Conservation (phyloP, 169 alveolate genomes). For the Cardiosporidium cionae region DNA sequence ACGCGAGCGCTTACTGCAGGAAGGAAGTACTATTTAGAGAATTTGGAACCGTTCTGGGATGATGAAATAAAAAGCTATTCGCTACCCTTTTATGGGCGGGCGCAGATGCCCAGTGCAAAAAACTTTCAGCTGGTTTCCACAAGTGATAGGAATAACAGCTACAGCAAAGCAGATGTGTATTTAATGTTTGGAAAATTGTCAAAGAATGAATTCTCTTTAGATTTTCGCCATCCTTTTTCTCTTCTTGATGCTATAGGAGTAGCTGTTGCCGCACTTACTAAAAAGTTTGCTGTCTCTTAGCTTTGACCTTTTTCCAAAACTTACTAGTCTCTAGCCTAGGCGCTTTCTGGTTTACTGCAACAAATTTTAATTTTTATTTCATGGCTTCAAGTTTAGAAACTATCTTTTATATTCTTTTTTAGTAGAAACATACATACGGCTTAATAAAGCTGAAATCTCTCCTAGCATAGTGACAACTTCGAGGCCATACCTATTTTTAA, state of each 20-base stretch:
- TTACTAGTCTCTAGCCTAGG: too few relatives aligned
- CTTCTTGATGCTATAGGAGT: constrained; percentile 56
- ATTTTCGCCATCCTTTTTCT: constrained; percentile 54
- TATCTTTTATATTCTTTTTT: too few relatives aligned
- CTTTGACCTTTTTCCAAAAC: too few relatives aligned
- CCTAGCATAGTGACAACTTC: too few relatives aligned
- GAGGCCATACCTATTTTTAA: too few relatives aligned
- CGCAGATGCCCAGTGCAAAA: constrained; percentile 49
- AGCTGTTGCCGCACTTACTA: constrained; percentile 44
- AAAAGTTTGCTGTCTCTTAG: constrained; percentile 47
- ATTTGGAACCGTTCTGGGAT: constrained; percentile 44
- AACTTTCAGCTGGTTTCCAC: constrained; percentile 46
- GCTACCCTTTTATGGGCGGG: constrained; percentile 53
- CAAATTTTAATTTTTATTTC: too few relatives aligned
- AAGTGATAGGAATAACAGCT: not conserved
- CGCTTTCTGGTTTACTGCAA: too few relatives aligned
- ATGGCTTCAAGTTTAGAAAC: too few relatives aligned
- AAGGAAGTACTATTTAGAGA: constrained; percentile 1
- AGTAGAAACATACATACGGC: too few relatives aligned
- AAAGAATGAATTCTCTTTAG: constrained; percentile 51
- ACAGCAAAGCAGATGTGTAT: constrained; percentile 23
- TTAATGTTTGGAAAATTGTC: constrained; percentile 54
- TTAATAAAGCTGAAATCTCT: too few relatives aligned
- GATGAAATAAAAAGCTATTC: constrained; percentile 46
- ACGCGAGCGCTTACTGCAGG: not conserved